Conservation (phyloP, 257 asterid genomes). For the Scutellaria baicalensis region DNA sequence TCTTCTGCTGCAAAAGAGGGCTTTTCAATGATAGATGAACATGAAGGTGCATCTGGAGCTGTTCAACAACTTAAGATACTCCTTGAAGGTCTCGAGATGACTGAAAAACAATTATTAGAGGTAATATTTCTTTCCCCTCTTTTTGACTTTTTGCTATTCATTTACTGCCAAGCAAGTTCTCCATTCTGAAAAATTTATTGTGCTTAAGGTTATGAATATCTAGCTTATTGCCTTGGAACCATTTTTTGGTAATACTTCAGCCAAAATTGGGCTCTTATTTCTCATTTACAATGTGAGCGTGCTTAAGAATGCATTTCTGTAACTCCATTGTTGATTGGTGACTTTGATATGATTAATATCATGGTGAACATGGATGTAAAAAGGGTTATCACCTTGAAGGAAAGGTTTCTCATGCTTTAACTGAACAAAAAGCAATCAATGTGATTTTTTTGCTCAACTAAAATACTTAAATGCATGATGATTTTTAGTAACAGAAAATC, state of each 20-base stretch:
- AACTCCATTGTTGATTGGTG: neutral
- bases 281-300: neutral
- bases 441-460: neutral
- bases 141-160: neutral
- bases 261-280: neutral
- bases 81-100: too few relatives aligned
- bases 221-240: neutral
- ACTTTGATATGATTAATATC: neutral
- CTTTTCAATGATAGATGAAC: too few relatives aligned
- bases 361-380: neutral
- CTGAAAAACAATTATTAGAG: too few relatives aligned
- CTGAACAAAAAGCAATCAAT: neutral
- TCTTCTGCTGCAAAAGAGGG: slow-evolving; percentile 1
- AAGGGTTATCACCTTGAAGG: neutral
- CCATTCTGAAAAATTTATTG: neutral
- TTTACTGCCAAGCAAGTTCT: neutral
- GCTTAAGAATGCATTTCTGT: neutral
- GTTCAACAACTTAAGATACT: too few relatives aligned
- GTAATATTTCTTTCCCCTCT: neutral
- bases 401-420: neutral
- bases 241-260: neutral
- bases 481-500: neutral
- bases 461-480: neutral
- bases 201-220: neutral
- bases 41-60: too few relatives aligned